phyloP scores from a whole-genome alignment of 2,329 filamentous ascomycete species.

The Neofusicoccum parvum region DNA sequence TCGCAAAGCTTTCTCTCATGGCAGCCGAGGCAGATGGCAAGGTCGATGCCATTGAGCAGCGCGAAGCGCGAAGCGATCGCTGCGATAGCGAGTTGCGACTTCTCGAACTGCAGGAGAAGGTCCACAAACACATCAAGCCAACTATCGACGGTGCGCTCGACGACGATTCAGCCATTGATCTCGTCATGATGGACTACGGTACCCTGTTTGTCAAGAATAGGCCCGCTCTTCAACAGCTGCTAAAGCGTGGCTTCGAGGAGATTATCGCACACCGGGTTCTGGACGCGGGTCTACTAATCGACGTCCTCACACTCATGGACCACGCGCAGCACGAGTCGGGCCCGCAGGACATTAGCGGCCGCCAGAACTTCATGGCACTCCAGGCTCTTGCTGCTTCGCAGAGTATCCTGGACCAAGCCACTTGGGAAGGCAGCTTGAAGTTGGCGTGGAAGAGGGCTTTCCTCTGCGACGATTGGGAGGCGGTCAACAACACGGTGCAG shows the following conservation, averaged over 20 bases:
- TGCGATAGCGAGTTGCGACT: constrained; percentile 66
- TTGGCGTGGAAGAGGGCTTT: constrained; percentile 89
- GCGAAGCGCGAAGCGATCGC: constrained; percentile 49
- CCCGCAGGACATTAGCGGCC: constrained; percentile 54
- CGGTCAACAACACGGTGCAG: constrained; percentile 74
- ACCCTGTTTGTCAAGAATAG: constrained; percentile 44
- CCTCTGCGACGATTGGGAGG: constrained; percentile 81
- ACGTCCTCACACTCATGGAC: constrained; percentile 78
- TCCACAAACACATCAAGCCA: constrained; percentile 71
- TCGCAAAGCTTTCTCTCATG: constrained; percentile 76
- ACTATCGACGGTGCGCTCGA: constrained; percentile 75
- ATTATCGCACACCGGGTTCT: constrained; percentile 74
- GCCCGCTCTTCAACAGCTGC: constrained; percentile 69
- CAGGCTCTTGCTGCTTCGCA: constrained; percentile 62
- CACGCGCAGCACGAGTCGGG: constrained; percentile 44
- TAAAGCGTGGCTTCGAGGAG: constrained; percentile 69
- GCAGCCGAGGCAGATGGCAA: constrained; percentile 55
- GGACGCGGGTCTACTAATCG: constrained; percentile 61
- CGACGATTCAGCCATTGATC: constrained; percentile 72
- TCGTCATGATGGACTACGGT: constrained; percentile 70
- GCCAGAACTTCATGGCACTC: constrained; percentile 49
- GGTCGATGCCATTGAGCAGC: constrained; percentile 38
- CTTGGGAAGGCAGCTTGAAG: constrained; percentile 53
- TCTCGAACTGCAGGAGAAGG: constrained; percentile 75
- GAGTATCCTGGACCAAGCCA: constrained; percentile 51